Base-by-base conservation (phyloP, 768 basidiomycete species). In the Lyophyllum atratum region DNA sequence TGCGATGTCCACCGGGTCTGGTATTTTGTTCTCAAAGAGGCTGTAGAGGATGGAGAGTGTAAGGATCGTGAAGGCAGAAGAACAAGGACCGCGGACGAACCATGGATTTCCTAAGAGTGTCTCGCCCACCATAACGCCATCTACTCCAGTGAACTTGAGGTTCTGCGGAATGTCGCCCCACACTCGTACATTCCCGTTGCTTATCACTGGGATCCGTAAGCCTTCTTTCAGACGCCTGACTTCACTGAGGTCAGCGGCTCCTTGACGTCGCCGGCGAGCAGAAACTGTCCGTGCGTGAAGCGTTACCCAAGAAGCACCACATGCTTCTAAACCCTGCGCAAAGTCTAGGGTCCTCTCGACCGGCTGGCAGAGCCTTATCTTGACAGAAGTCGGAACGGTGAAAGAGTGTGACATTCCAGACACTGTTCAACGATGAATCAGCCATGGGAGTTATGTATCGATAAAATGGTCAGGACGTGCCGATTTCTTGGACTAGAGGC, bases 51-150 rank as follows among this genome's bases (percentile, higher is more conserved):
- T 26, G 29, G 29, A 34, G 50, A 40, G 22, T 22, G 28, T 58
- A 47, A 64, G 59, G 31, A n/a, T 26, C 22, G 49, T 21, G 46
- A 56, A 11, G 37, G 37, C 43, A 14, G 19, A 22, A 21, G 15
- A 48, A 42, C 47, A 33, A 55, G 25, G 24, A 19, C 9, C 19
- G 28, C 51, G 15, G 44, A 59, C 65, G 24, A 26, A 91, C 90
- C 83, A 85, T 29, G 90, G 89, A 70, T 93, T 91, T 17, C 81
- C 83, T 4, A 91, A 74, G 31, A 92, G 70, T n/a, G 83, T 81
- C 66, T 92, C 90, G 9, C 88, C 91, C 1, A 92, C 87, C 91
- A 93, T 93, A 53, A 87, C 67, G 9, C 91, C 91, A 62, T 89
- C 85, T 43, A 89, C 88, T 15, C 79, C 75, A 3, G 89, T 90